These are phyloP conservation scores for Camellia japonica DNA, from an alignment of 148 eudicot species.

Conservation along the genomic window DNA sequence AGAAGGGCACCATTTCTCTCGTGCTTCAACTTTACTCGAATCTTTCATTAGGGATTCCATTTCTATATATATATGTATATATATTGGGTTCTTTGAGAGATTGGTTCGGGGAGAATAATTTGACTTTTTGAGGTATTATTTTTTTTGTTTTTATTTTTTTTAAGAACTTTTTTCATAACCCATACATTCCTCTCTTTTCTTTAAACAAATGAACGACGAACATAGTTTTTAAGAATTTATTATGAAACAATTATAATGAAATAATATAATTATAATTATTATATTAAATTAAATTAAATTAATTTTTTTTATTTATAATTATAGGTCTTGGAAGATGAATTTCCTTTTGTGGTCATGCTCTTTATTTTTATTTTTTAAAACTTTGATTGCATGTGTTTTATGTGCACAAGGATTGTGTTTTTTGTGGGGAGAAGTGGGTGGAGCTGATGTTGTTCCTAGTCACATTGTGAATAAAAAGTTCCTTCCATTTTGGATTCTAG, in stretches of 20 bases:
- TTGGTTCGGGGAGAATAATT: not conserved
- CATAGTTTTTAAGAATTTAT: too few species aligned
- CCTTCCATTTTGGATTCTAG: not conserved
- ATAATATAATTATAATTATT: too few species aligned
- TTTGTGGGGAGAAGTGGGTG: not conserved
- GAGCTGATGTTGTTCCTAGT: conserved; percentile 6
- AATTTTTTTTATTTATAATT: too few species aligned
- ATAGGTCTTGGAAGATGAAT: too few species aligned
- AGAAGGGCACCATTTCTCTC: not conserved
- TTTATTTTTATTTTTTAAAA: not conserved
- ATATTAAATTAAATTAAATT: too few species aligned
- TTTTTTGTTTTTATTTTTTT: too few species aligned
- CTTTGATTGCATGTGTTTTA: not conserved
- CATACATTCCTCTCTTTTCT: too few species aligned
- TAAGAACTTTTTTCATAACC: too few species aligned
- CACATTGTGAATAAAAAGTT: not conserved
- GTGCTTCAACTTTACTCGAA: not conserved
- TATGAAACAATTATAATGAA: too few species aligned
- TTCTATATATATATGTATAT: not conserved
- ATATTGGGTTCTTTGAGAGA: not conserved
- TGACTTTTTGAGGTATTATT: not conserved
- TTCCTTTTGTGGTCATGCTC: not conserved
- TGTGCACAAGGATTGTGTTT: not conserved
- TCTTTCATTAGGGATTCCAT: not conserved
- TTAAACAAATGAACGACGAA: too few species aligned